These are phyloP conservation scores for Prunus mume DNA, from an alignment of 306 rosid genomes.

Conservation along the genomic window DNA sequence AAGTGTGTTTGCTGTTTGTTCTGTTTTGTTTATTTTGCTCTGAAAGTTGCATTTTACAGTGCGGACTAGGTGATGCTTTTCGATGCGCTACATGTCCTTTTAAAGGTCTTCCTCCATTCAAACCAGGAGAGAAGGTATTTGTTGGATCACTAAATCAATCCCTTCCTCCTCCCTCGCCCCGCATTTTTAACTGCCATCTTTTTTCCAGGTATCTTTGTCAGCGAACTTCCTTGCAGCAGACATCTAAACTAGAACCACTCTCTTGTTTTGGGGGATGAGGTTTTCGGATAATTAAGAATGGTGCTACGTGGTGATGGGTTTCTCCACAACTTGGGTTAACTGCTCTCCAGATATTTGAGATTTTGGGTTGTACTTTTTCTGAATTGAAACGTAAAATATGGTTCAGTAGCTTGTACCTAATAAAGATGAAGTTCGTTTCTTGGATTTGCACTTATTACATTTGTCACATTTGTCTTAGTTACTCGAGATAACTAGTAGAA, in stretches of 20 bases:
- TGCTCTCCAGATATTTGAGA: background rate
- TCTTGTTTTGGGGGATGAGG: background rate
- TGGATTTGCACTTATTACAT: background rate
- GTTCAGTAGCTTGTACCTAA: background rate
- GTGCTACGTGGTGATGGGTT: background rate
- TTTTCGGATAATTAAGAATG: background rate
- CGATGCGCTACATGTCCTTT: slow-evolving; percentile 94
- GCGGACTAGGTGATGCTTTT: slow-evolving; percentile 97
- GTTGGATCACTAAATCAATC: background rate
- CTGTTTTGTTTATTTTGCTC: slow-evolving; percentile 13
- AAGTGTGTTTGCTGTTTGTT: background rate
- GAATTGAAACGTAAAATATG: background rate
- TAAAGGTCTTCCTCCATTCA: slow-evolving; percentile 92
- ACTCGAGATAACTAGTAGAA: background rate
- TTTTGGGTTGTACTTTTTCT: background rate
- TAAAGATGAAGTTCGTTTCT: background rate
- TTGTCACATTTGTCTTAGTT: background rate
- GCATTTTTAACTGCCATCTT: background rate
- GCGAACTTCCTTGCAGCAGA: slow-evolving; percentile 81
- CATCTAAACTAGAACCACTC: slow-evolving; percentile 28
- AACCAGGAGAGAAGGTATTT: slow-evolving; percentile 90
- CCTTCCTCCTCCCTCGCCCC: background rate
- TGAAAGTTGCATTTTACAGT: slow-evolving; percentile 56
- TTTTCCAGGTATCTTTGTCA: slow-evolving; percentile 59
- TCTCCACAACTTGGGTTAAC: background rate